Base-by-base conservation (phyloP, 139 green algal genomes). In the Tetradesmus obliquus region DNA sequence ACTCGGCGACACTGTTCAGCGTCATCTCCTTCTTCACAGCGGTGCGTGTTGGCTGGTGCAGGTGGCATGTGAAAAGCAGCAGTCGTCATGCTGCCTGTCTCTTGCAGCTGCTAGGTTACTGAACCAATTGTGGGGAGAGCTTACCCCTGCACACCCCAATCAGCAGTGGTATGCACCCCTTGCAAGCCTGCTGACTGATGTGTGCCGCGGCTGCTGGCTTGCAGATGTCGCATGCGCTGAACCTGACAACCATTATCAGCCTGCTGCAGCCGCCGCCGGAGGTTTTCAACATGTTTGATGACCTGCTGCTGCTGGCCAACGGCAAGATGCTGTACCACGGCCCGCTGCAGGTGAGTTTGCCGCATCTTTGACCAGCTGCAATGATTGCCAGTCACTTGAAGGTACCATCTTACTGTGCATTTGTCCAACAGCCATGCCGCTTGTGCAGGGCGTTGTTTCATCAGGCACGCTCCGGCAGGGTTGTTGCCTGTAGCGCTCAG, bases 251-350 rank as follows among this genome's bases (percentile, higher is more conserved):
- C 1, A 55, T 98, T 71, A 93, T 97, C 62, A 96, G 91, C 12
- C 95, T 99, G 83, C 95, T 99, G 90, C 97, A 99, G 96, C 97
- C 98, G 5, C 91, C 95, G 1, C 97, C 97, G 2, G 97, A 99
- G 92, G 90, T 93, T 8, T 96, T 94, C 85, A 86, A 91, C 24
- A 88, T 97, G 17, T 97, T 97, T 88, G 94, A 97, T 81, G 95
- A 97, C 82, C 81, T 97, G 71, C 58, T 97, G 54, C 90, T 97
- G 24, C 88, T 97, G 58, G 74, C 87, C 0, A 93, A 94, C 51
- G 96, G 96, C 2, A 91, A 57, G 66, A 82, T 97, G 15, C 51
- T 97, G 15, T 98, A 95, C 92, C 96, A 98, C 80, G 97, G 97
- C 54, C 95, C 96, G 10, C 80, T 97, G 71, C 17, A 58, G 1